phyloP scores from a whole-genome alignment of 1,139 yeast species.

The Nakaseomyces kungkrabaensis region DNA sequence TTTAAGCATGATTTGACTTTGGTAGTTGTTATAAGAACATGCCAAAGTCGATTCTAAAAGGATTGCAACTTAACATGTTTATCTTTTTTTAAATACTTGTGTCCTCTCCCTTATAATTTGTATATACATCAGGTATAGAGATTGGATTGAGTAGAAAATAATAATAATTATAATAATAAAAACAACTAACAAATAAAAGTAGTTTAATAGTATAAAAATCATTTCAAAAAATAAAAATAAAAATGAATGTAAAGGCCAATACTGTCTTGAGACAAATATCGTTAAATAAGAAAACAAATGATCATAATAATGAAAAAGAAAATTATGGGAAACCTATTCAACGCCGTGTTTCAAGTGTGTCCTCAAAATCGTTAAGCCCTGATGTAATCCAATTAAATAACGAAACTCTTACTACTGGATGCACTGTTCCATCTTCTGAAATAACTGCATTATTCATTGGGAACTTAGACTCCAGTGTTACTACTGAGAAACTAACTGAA shows the following conservation, averaged over 20 bases:
- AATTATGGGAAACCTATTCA: background rate
- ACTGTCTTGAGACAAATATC: background rate
- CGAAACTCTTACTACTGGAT: background rate
- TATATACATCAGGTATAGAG: too few relatives aligned
- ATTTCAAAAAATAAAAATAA: background rate
- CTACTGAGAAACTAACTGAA: constrained; percentile 32
- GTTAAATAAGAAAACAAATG: background rate
- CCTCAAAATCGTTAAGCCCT: background rate
- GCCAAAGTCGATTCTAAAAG: too few relatives aligned
- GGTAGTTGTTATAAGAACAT: too few relatives aligned
- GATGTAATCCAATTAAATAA: background rate
- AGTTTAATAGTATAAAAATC: background rate
- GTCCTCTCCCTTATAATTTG: too few relatives aligned
- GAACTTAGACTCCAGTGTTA: constrained; percentile 34
- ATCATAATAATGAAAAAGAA: background rate
- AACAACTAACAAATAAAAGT: background rate
- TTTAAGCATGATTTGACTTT: background rate
- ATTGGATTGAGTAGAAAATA: background rate
- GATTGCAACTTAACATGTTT: background rate
- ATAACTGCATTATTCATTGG: constrained; percentile 38
- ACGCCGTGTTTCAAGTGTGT: background rate
- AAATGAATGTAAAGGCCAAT: background rate
- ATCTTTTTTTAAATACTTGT: background rate
- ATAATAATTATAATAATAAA: background rate
- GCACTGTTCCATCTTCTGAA: background rate